phyloP scores from a whole-genome alignment of 1,284 basidiomycete species.

The Microbotryum lychnidis-dioicae region DNA sequence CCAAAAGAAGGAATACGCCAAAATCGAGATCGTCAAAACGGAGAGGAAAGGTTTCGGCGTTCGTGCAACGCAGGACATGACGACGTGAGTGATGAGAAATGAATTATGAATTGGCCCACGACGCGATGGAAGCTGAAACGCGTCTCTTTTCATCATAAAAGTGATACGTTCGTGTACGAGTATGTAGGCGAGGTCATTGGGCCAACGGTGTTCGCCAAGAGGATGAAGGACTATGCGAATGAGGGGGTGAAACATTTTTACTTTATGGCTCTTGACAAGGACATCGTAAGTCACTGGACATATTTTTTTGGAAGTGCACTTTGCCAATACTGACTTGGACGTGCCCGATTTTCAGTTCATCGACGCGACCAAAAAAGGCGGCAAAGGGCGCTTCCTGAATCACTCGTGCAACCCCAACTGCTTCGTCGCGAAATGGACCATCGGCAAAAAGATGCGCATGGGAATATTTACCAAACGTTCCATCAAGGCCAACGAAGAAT shows the following conservation, averaged over 20 bases:
- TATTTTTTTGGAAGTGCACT: background rate
- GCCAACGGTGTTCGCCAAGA: constrained; percentile 75
- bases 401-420: constrained; percentile 98
- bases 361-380: constrained; percentile 94
- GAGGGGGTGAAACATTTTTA: constrained; percentile 97
- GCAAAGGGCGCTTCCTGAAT: constrained; percentile 93
- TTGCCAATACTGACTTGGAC: background rate
- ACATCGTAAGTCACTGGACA: constrained; percentile 58
- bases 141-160: constrained; percentile 36
- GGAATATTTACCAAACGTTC: constrained; percentile 89
- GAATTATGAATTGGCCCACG: background rate
- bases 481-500: constrained; percentile 76
- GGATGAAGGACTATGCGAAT: constrained; percentile 86
- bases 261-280: constrained; percentile 99
- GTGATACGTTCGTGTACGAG: constrained; percentile 91
- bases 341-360: constrained; percentile 59
- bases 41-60: constrained; percentile 94
- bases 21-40: constrained; percentile 83
- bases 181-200: constrained; percentile 96
- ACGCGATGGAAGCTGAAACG: background rate
- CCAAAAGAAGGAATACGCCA: constrained; percentile 72
- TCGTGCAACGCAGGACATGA: constrained; percentile 61
- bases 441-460: constrained; percentile 87
- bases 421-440: constrained; percentile 98
- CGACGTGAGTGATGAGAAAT: constrained; percentile 52